phyloP scores from a whole-genome alignment of 2,329 filamentous ascomycete species.

The Aspergillus awamori region DNA sequence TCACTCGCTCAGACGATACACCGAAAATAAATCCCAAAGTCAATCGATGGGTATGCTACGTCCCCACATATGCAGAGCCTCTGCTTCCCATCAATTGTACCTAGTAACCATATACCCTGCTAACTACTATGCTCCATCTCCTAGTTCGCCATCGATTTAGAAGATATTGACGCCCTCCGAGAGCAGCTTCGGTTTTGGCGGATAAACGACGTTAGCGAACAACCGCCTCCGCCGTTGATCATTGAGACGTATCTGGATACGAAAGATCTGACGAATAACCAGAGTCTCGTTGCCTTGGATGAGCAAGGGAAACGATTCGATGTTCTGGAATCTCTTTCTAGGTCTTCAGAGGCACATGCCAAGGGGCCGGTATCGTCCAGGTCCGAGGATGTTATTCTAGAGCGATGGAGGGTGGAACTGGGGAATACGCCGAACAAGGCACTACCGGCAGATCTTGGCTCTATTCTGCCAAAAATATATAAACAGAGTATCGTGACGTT shows the following conservation, averaged over 20 bases:
- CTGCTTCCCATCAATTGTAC: not conserved
- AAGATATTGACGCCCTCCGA: slow-evolving; percentile 85
- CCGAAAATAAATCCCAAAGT: slow-evolving; percentile 62
- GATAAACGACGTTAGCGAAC: slow-evolving; percentile 73
- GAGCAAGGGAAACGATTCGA: slow-evolving; percentile 92
- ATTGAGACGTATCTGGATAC: slow-evolving; percentile 90
- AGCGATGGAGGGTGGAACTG: slow-evolving; percentile 87
- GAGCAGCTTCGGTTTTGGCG: slow-evolving; percentile 84
- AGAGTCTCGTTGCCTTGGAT: slow-evolving; percentile 85
- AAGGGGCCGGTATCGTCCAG: slow-evolving; percentile 51
- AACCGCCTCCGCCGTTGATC: slow-evolving; percentile 77
- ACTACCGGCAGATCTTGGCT: slow-evolving; percentile 59
- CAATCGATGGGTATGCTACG: slow-evolving; percentile 79
- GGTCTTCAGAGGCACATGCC: slow-evolving; percentile 53
- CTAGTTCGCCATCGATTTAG: slow-evolving; percentile 92
- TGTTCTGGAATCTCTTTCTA: slow-evolving; percentile 78
- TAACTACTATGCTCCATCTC: not conserved
- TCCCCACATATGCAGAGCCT: not conserved
- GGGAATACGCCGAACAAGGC: slow-evolving; percentile 59
- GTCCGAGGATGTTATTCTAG: slow-evolving; percentile 75
- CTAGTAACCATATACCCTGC: not conserved
- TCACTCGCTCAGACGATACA: slow-evolving; percentile 62
- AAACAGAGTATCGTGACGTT: slow-evolving; percentile 97
- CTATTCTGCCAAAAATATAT: slow-evolving; percentile 82
- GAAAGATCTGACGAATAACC: slow-evolving; percentile 75